Base-by-base conservation (phyloP, 1,284 basidiomycete genomes). In the Austroboletus niveus region DNA sequence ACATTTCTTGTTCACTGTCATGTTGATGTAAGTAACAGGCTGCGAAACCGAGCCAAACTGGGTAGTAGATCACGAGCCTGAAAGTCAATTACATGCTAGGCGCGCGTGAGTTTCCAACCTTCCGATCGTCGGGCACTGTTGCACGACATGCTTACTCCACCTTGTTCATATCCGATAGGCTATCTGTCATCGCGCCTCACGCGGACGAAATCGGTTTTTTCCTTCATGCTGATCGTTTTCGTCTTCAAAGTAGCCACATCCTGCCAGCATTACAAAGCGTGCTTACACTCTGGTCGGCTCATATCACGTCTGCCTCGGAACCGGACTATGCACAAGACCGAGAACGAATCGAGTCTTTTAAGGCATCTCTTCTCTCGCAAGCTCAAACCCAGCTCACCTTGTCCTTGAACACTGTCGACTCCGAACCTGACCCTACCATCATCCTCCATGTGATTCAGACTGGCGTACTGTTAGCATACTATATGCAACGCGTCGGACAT, bases 371-470 rank as follows among this genome's bases (percentile, higher is more conserved):
- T 42, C 61, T 78, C 3, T 52, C 68, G 5, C 64, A 64, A 27
- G 63, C 70, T 1, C 60, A 71, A 4, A 56, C 65, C 9, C 64
- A 66, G 4, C 52, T 72, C 1, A 57, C 57, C 3, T 54, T 45
- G 8, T 51, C 36, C 45, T 60, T 39, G 48, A 60, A 52, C 57
- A 45, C 49, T 35, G 43, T 54, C 35, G 49, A 62, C 15, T 4
- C 54, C 8, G 41, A 53, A 54, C 54, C 49, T 14, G 62, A 56
- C 11, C 64, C 69, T 6, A 60, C 68, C 35, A 53, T 66, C 20
- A 56, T 73, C 20, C 53, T 79, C n/a, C 70, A 79, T 34, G 64
- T 72, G n/a, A 64, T 80, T 12, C 79, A 81, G 51, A 70, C 78
- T 1, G 75, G 77, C 24, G 63, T 76, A 8, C 64, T 81, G 20